Base-by-base conservation (phyloP, 1,139 yeast genomes). In the Meyerozyma carpophila region DNA sequence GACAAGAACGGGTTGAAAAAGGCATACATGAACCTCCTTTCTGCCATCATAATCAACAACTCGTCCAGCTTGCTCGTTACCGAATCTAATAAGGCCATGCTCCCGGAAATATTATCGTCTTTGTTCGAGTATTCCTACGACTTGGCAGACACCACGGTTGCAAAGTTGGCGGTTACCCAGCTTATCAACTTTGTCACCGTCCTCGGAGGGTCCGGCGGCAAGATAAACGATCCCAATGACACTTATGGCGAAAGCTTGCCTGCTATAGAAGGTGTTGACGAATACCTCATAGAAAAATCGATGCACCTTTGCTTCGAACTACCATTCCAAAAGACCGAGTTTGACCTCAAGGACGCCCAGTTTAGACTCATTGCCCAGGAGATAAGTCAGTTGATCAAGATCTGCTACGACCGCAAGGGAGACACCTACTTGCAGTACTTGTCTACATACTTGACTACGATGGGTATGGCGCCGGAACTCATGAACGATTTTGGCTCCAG, bases 331-430 rank as follows among this genome's bases (percentile, higher is more conserved):
- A 79, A 82, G 40, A 75, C 70, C 39, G 75, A 77, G 31, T 82
- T 83, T 52, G 79, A 84, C 55, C 67, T 83, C 43, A 78, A 80
- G 51, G 96, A 90, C 58, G 95, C 95, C 3, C 91, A 87, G 57
- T 79, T 77, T 54, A 77, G 94, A 55, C 70, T 82, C 43, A 75
- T 87, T 39, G 83, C 90, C 3, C 80, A 81, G 48, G 98, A 93
- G 55, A 70, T 89, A 9, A 82, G 95, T 0, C 68, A 79, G 36
- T 68, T 90, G 36, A 77, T 91, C 57, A 84, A 82, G 53, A 73
- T 84, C 4, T 71, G 87, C 50, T 84, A 77, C 65, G 51, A 65
- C 43, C 58, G 50, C 32, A 60, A 62, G 42, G 62, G 63, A 31
- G 71, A 63, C 47, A 67, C 71, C 16, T 75, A 82, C 51, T 58